Percentiles rank a stretch among this genome's conserved stretches.
Evolutionary conservation across 2,329 filamentous ascomycete genomes (phyloP).

Genomic region (Aureobasidium vineae): DNA sequence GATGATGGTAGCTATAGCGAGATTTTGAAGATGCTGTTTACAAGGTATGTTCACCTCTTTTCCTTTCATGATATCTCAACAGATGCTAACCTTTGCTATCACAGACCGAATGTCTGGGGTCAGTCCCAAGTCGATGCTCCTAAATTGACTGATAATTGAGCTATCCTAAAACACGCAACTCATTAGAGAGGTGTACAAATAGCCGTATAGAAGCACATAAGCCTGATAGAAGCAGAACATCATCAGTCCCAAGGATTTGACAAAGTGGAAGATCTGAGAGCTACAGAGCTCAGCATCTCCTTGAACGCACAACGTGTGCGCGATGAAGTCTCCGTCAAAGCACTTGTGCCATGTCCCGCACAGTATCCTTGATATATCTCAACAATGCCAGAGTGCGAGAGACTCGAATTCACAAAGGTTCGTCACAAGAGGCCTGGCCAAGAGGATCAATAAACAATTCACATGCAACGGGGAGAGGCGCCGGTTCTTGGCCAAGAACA

Average conservation of each 20-base stretch:
- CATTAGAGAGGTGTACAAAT: background rate
- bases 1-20: slow-evolving; percentile 38
- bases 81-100: background rate
- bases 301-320: too few relatives aligned
- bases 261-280: too few relatives aligned
- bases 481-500: background rate
- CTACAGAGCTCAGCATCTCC: too few relatives aligned
- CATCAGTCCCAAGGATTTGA: background rate
- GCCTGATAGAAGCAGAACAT: background rate
- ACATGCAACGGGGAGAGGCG: background rate
- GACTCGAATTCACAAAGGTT: too few relatives aligned
- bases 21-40: slow-evolving; percentile 39
- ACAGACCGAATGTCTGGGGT: slow-evolving; percentile 24
- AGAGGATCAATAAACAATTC: background rate
- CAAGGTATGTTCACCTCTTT: slow-evolving; percentile 34
- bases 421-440: too few relatives aligned
- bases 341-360: too few relatives aligned
- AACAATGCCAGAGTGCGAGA: too few relatives aligned
- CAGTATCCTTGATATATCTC: too few relatives aligned
- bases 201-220: background rate
- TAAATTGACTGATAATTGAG: background rate
- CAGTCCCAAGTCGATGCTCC: slow-evolving; percentile 3
- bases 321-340: too few relatives aligned
- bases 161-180: background rate
- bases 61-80: too few relatives aligned